Evolutionary conservation across 495 filamentous ascomycete species (phyloP).

Genomic region (Acidiella bohemica): DNA sequence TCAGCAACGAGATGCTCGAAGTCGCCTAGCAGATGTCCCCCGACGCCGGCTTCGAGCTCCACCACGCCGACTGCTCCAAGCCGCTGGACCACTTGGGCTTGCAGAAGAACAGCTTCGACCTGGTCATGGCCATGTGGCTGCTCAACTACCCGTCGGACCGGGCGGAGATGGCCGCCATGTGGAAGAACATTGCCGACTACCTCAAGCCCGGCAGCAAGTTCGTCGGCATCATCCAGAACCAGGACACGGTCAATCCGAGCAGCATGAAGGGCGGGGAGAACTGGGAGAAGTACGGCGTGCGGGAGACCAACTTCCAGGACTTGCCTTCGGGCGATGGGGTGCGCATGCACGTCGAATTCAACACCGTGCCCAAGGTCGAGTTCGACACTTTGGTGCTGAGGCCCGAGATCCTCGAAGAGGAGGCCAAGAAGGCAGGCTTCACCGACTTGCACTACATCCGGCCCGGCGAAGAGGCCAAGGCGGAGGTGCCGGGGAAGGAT

Average conservation of each 20-base stretch:
- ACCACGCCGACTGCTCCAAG: constrained; percentile 11
- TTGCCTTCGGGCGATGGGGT: constrained; percentile 6
- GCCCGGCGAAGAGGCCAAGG: constrained; percentile 7
- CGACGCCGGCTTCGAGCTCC: constrained; percentile 8
- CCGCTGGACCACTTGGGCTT: constrained; percentile 4
- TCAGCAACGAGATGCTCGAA: constrained; percentile 9
- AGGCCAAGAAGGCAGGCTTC: constrained; percentile 8
- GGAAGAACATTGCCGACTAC: constrained; percentile 8
- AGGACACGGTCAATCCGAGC: constrained; percentile 3
- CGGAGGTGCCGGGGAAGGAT: constrained; percentile 6
- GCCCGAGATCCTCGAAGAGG: constrained; percentile 8
- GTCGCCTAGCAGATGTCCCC: constrained; percentile 5
- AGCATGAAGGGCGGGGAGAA: constrained; percentile 12
- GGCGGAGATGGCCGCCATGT: constrained; percentile 8
- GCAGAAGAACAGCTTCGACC: constrained; percentile 5
- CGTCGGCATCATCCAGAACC: constrained; percentile 13
- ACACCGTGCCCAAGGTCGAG: constrained; percentile 8
- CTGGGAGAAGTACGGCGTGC: constrained; percentile 5
- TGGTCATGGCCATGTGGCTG: constrained; percentile 10
- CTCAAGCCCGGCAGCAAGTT: constrained; percentile 1
- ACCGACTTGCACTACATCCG: constrained; percentile 4
- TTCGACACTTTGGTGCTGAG: constrained; percentile 12
- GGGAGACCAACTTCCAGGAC: constrained; percentile 1
- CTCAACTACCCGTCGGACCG: constrained; percentile 11
- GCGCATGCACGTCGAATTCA: constrained; percentile 11